Evolutionary conservation across 1,284 basidiomycete species (phyloP).

Genomic region (Pascua guehoae): DNA sequence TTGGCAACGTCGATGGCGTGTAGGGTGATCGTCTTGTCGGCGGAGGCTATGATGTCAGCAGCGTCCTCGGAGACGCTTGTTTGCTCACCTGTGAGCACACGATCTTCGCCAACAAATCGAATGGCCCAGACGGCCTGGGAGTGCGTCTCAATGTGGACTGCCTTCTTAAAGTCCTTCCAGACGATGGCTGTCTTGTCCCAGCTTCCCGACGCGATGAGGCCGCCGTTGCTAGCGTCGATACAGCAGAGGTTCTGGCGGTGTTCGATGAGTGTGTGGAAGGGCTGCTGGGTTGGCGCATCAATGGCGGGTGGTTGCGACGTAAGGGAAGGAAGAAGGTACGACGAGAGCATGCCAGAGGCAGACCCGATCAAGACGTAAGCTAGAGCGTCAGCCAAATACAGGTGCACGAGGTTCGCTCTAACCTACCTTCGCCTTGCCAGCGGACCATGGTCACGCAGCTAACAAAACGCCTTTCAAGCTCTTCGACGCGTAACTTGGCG

Average conservation of each 20-base stretch:
- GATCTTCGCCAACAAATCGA: constrained; percentile 70
- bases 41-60: constrained; percentile 62
- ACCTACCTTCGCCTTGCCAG: constrained; percentile 37
- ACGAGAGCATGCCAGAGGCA: constrained; percentile 76
- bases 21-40: constrained; percentile 88
- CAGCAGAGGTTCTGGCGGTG: constrained; percentile 90
- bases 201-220: constrained; percentile 85
- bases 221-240: constrained; percentile 65
- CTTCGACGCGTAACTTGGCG: constrained; percentile 73
- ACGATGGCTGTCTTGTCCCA: constrained; percentile 98
- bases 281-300: constrained; percentile 60
- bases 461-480: constrained; percentile 67
- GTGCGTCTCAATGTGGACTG: constrained; percentile 78
- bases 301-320: constrained; percentile 48
- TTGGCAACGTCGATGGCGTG: constrained; percentile 63
- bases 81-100: constrained; percentile 71
- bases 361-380: constrained; percentile 80
- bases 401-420: neutral
- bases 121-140: constrained; percentile 94
- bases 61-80: neutral
- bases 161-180: constrained; percentile 77
- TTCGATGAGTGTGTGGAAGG: constrained; percentile 74
- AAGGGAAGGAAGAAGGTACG: constrained; percentile 55
- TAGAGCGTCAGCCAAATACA: constrained; percentile 43
- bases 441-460: constrained; percentile 46